Conservation (phyloP, 371 early-diverging fungal genomes). For the Mucor plumbeus region DNA sequence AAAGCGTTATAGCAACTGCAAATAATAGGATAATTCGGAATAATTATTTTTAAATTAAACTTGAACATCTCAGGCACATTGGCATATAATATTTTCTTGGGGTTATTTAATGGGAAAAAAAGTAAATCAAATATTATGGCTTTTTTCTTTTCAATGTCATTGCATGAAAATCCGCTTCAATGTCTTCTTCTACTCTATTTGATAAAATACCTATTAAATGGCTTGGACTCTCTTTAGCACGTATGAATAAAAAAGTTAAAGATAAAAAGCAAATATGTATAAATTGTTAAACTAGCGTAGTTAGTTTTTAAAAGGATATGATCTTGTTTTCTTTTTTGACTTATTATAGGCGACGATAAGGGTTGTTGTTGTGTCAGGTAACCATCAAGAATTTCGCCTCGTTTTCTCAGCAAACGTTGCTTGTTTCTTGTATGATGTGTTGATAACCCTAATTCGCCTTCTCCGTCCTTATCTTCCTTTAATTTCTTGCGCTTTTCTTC, state of each 20-base stretch:
- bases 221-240: slow-evolving; percentile 16
- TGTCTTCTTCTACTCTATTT: slow-evolving; percentile 12
- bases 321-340: slow-evolving; percentile 19
- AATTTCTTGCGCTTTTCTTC: slow-evolving; percentile 29
- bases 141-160: slow-evolving; percentile 20
- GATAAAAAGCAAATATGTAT: background rate
- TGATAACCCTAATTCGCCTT: slow-evolving; percentile 5
- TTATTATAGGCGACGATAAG: background rate
- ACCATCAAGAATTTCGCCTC: slow-evolving; percentile 8
- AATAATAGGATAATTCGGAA: too few relatives aligned
- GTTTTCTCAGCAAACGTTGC: slow-evolving; percentile 14
- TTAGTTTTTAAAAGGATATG: slow-evolving; percentile 27
- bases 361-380: background rate
- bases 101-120: too few relatives aligned
- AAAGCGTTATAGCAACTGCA: too few relatives aligned
- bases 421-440: slow-evolving; percentile 23
- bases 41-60: too few relatives aligned
- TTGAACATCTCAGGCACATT: too few relatives aligned
- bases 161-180: slow-evolving; percentile 26
- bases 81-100: too few relatives aligned
- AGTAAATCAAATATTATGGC: background rate
- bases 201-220: slow-evolving; percentile 15
- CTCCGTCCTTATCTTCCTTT: slow-evolving; percentile 29
- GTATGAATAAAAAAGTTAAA: slow-evolving; percentile 16
- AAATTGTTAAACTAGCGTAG: background rate